These are phyloP conservation scores for Sphagnum tenellum DNA, from an alignment of 225 moss, liverwort and hornwort species.

Conservation along the genomic window DNA sequence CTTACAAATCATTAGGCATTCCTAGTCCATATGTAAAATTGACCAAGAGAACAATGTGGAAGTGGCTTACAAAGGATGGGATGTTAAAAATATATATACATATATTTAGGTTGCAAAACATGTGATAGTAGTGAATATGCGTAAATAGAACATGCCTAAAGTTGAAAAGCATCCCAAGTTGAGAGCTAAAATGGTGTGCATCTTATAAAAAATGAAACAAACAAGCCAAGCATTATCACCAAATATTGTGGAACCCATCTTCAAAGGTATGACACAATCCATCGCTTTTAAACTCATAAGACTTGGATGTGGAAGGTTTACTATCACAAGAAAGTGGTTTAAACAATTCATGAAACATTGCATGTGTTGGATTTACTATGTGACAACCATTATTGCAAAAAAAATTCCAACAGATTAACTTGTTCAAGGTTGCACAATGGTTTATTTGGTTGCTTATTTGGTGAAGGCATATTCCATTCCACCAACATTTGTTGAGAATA, in stretches of 20 bases:
- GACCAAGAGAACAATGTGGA: background rate
- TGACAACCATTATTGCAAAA: too few relatives aligned
- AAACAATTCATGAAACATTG: too few relatives aligned
- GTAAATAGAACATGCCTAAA: background rate
- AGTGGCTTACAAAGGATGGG: too few relatives aligned
- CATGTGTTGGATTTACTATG: too few relatives aligned
- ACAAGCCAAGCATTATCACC: background rate
- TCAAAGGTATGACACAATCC: background rate
- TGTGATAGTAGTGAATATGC: too few relatives aligned
- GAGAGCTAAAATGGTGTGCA: background rate
- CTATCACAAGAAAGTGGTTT: background rate
- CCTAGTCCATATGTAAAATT: conserved; percentile 1
- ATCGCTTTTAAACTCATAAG: background rate
- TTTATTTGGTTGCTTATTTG: background rate
- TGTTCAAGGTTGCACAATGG: background rate
- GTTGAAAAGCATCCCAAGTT: background rate
- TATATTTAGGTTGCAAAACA: too few relatives aligned
- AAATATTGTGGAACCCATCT: background rate
- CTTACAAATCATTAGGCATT: background rate
- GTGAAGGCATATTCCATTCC: background rate
- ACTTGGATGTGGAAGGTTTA: background rate
- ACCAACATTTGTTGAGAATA: background rate
- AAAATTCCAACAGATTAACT: background rate
- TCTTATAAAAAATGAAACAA: background rate
- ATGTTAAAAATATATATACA: too few relatives aligned